These are phyloP conservation scores for Collybia sp. DNA, from an alignment of 768 basidiomycete genomes.

Conservation along the genomic window DNA sequence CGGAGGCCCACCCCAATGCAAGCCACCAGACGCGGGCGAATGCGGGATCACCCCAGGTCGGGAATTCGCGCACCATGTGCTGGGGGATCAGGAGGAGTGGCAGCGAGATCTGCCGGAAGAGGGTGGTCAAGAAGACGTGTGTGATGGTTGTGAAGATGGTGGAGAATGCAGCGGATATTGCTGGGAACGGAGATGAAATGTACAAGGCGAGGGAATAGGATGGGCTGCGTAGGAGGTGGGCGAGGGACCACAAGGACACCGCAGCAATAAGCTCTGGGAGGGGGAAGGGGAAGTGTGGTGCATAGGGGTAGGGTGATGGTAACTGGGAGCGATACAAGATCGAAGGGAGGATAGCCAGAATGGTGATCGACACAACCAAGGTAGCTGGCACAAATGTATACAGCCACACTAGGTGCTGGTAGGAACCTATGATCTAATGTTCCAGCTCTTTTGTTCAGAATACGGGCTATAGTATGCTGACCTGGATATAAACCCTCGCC, in stretches of 20 bases:
- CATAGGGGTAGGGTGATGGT: constrained; percentile 31
- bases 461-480: constrained; percentile 14
- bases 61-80: constrained; percentile 31
- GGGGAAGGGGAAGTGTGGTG: constrained; percentile 52
- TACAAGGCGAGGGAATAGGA: constrained; percentile 32
- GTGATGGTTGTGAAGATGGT: constrained; percentile 34
- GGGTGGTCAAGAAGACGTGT: constrained; percentile 46
- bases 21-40: constrained; percentile 77
- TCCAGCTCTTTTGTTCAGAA: background rate
- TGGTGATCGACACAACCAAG: constrained; percentile 40
- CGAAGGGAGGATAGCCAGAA: constrained; percentile 46
- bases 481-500: constrained; percentile 47
- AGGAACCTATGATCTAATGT: constrained; percentile 46
- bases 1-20: constrained; percentile 69
- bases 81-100: constrained; percentile 48
- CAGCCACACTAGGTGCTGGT: constrained; percentile 45
- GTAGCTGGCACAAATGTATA: constrained; percentile 60
- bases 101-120: constrained; percentile 50
- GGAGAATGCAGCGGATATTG: constrained; percentile 22
- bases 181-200: constrained; percentile 22
- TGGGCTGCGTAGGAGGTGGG: constrained; percentile 48
- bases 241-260: constrained; percentile 55
- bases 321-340: constrained; percentile 40
- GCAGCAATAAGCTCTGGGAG: constrained; percentile 62
- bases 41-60: constrained; percentile 50